Base-by-base conservation (phyloP, 257 asterid species). In the Plantago major region DNA sequence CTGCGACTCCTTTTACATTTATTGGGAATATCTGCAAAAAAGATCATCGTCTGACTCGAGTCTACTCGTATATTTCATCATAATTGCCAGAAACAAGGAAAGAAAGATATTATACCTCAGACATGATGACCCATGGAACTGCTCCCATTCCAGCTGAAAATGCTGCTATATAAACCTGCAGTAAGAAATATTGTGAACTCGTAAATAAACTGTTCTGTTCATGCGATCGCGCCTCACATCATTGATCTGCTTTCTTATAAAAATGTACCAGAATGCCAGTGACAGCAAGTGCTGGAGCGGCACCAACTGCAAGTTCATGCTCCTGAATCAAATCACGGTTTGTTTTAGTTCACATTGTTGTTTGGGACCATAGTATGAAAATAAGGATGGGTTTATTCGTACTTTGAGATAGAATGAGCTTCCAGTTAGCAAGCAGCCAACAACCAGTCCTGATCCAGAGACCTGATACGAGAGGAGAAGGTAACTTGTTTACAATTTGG, bases 81-180 rank as follows among this genome's bases (percentile, higher is more conserved):
- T 17, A 30, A 10, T 33, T 33, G 0, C 8, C 3, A 11, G 0
- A 52, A 30, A 44, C 6, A 33, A 33, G 6, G 38, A 57, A 15
- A 8, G 14, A 13, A 22, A 46, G 6, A 7, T 12, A 68, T 3
- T 12, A 72, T 58, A 88, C 98, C 98, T 91, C 98, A 15, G 98
- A 91, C 98, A 91, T 91, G 68, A 91, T 84, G 60, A 91, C 81
- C 98, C 98, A 91, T 0, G 98, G 98, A 66, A 88, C 78, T 38
- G 98, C 92, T 45, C 98, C 98, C 86, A 91, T 84, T 73, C 98
- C 98, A 22, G 82, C 91, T n/a, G 98, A 88, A 67, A 91, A 91
- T 3, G 76, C 70, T 64, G 87, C 67, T 68, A 90, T 78, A 84
- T 75, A 64, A 69, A 62, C 96, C 88, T 76, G 63, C 68, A 59